These are phyloP conservation scores for Hortaea werneckii DNA, from an alignment of 2,329 filamentous ascomycete species.

Conservation along the genomic window DNA sequence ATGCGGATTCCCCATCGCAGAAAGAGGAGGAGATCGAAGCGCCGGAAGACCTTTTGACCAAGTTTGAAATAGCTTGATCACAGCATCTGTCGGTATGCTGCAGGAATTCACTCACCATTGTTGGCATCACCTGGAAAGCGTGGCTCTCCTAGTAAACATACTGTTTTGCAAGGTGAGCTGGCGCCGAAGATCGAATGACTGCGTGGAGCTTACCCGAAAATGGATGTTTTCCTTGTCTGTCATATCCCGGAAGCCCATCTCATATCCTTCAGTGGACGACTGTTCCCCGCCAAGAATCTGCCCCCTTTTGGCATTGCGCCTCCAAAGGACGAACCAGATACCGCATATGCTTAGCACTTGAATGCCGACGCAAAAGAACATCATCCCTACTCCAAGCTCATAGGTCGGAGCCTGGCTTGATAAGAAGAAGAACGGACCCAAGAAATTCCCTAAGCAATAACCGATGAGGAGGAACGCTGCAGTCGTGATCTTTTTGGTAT, in stretches of 20 bases:
- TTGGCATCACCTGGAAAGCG: no score
- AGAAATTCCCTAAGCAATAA: slow-evolving; percentile 43
- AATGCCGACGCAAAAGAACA: slow-evolving; percentile 45
- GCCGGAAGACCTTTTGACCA: background rate
- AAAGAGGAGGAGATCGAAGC: background rate
- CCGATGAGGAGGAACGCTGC: slow-evolving; percentile 47
- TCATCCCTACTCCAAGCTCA: slow-evolving; percentile 45
- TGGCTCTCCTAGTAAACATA: no score
- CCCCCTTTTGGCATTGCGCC: background rate
- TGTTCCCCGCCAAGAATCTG: background rate
- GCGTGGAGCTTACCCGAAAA: background rate
- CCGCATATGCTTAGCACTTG: slow-evolving; percentile 32
- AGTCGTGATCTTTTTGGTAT: slow-evolving; percentile 56
- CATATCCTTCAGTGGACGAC: background rate
- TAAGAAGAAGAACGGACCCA: slow-evolving; percentile 54
- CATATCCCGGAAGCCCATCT: background rate
- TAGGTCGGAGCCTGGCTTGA: slow-evolving; percentile 43
- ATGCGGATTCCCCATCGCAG: slow-evolving; percentile 24
- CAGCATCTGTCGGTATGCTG: background rate
- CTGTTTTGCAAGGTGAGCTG: no score
- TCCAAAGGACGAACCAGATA: background rate
- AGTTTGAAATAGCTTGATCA: background rate
- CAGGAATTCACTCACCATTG: no score
- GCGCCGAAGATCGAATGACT: no score
- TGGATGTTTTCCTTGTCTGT: background rate